Conservation (phyloP, 345 rosid genomes). For the Melaleuca alternifolia region DNA sequence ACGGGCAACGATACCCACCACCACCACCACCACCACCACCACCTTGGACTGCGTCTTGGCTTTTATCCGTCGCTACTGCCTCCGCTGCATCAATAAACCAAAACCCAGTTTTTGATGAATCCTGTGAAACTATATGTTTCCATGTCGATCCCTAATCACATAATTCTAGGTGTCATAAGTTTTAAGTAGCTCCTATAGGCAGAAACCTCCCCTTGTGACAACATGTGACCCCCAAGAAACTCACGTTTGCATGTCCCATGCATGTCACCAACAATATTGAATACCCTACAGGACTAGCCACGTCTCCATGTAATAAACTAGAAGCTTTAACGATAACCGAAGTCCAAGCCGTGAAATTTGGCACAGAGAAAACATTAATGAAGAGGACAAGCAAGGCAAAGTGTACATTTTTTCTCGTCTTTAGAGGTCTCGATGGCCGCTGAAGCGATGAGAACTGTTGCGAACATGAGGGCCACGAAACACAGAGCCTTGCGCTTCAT, state of each 20-base stretch:
- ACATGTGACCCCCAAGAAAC: neutral
- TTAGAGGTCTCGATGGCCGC: neutral
- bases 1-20: too few relatives aligned
- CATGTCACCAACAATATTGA: neutral
- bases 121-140: neutral
- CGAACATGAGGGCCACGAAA: neutral
- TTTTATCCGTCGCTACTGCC: neutral
- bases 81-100: neutral
- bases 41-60: neutral
- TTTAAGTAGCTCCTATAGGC: neutral
- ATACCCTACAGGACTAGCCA: neutral
- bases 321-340: neutral
- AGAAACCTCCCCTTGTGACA: neutral
- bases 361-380: neutral
- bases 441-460: neutral
- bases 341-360: neutral
- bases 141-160: neutral
- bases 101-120: neutral
- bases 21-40: too few relatives aligned
- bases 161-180: neutral
- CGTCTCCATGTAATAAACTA: neutral
- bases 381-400: neutral
- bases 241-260: neutral
- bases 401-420: neutral
- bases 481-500: neutral